Base-by-base conservation (phyloP, 768 basidiomycete species). In the Leccinellum albellum region DNA sequence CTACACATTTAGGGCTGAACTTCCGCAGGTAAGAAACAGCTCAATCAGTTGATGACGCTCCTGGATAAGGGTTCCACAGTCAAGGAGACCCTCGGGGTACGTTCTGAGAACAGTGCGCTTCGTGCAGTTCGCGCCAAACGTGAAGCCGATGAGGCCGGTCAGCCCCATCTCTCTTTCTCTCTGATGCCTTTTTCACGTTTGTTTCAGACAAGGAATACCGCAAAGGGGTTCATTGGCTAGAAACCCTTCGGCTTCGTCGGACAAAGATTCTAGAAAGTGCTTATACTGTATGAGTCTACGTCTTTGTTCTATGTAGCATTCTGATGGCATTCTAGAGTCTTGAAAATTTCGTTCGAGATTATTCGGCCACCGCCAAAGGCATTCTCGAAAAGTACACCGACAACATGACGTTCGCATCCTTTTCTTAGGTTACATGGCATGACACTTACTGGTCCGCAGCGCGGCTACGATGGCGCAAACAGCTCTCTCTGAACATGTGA, bases 81-180 rank as follows among this genome's bases (percentile, higher is more conserved):
- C 20, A 87, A 86, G 62, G 88, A 89, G 58, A 73, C 76, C 12
- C 66, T 82, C 50, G 82, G 82, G 29, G 79, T 80, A 13, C 79
- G 85, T 32, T 68, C 76, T 45, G 82, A 87, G 65, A 88, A 79
- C 57, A 78, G 77, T 53, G 87, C 92, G 1, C 75, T 94, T 58
- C 83, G 87, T 51, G 81, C 85, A 24, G 89, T 92, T 17, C 85
- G 88, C 40, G 85, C 89, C 23, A 95, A 94, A 73, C 79, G 94
- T 50, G 94, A 97, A 62, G 87, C 89, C 5, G 94, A 96, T 33
- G 94, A 96, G 70, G 93, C 94, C 57, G 90, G 92, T 89, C 56
- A 60, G 79, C 21, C 24, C 29, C 50, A n/a, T 42, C 17, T 49
- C 53, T 53, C 8, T n/a, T n/a, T 31, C 20, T 23, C 21, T 33